Base-by-base conservation (phyloP, 2,329 filamentous ascomycete genomes). In the Penicillium sp. region DNA sequence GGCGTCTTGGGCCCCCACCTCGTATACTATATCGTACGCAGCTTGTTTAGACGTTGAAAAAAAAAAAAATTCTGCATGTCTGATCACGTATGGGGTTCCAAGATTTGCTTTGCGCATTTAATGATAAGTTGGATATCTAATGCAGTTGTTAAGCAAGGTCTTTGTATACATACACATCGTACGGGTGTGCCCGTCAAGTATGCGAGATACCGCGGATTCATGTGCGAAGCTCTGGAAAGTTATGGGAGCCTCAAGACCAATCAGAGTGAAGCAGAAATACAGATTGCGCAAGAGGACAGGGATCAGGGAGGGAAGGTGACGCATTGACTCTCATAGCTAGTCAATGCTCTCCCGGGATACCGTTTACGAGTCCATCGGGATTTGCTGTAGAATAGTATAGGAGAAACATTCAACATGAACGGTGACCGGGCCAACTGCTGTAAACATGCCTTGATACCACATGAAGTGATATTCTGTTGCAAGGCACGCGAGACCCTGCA, bases 401-500 rank as follows among this genome's bases (percentile, higher is more conserved):
- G 6, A 27, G n/a, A 44, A 27, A 23, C 2, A 20, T 23, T 42
- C 20, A 12, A 42, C 18, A 22, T 6, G 11, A 6, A 22, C 11
- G 11, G 11, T 47, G 27, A 47, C 44, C 27, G n/a, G 44, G 44
- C 11, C 25, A 47, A 33, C 27, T 29, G 8, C n/a, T 5, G 27
- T 23, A 37, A 29, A 29, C 31, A 37, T 44, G 26, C 33, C 31
- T 49, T 37, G 31, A 37, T 37, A 47, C 18, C 23, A 23, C 5
- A 22, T 22, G 5, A 2, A n/a, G 12, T 4, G 12, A 35, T 46
- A 15, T 55, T 49, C 22, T 18, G 23, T 61, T 52, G 59, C 58
- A 64, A 64, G 61, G 60, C 56, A 59, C 53, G 22, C 27, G 42
- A 60, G 60, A 58, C 59, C 60, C 62, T 64, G 58, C 60, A 64